Percentiles rank a stretch among this genome's conserved stretches.
Conservation (phyloP, 805 yeast genomes). For the Torulaspora gathmanii region DNA sequence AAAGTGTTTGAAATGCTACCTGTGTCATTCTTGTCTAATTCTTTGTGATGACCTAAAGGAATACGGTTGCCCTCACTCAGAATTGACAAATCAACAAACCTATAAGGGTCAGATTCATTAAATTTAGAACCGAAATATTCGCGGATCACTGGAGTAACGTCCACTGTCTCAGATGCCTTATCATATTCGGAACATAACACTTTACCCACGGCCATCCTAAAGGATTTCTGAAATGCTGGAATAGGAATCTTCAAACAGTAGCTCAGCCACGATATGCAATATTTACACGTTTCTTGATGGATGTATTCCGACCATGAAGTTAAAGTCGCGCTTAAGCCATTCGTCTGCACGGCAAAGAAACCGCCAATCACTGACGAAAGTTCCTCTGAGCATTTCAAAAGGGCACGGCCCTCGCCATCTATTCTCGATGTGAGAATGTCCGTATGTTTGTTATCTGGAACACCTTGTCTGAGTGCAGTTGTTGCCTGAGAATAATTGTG, state of each 20-base stretch:
- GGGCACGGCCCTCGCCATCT: constrained; percentile 48
- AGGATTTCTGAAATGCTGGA: constrained; percentile 36
- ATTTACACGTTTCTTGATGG: constrained; percentile 45
- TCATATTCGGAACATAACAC: constrained; percentile 37
- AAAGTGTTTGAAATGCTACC: constrained; percentile 32
- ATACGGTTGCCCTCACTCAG: constrained; percentile 37
- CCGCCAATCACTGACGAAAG: constrained; percentile 31
- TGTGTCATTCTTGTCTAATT: constrained; percentile 17
- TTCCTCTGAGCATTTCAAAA: constrained; percentile 38
- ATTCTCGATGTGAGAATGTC: constrained; percentile 41
- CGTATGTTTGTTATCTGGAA: constrained; percentile 34
- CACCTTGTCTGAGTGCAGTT: constrained; percentile 42
- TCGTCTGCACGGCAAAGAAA: constrained; percentile 40
- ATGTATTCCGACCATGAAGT: constrained; percentile 47
- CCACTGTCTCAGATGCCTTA: constrained; percentile 17
- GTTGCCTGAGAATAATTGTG: constrained; percentile 58
- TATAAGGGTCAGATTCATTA: constrained; percentile 19
- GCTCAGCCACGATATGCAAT: constrained; percentile 49
- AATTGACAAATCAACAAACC: constrained; percentile 29
- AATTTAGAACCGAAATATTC: constrained; percentile 22
- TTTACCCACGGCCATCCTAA: constrained; percentile 43
- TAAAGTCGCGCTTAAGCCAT: constrained; percentile 55
- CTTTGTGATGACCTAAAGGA: constrained; percentile 35
- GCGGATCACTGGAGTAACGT: constrained; percentile 26
- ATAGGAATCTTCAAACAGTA: constrained; percentile 40